Percentiles rank a stretch among this genome's conserved stretches.
phyloP scores from a whole-genome alignment of 2,329 filamentous ascomycete genomes.

The Fusarium foetens region DNA sequence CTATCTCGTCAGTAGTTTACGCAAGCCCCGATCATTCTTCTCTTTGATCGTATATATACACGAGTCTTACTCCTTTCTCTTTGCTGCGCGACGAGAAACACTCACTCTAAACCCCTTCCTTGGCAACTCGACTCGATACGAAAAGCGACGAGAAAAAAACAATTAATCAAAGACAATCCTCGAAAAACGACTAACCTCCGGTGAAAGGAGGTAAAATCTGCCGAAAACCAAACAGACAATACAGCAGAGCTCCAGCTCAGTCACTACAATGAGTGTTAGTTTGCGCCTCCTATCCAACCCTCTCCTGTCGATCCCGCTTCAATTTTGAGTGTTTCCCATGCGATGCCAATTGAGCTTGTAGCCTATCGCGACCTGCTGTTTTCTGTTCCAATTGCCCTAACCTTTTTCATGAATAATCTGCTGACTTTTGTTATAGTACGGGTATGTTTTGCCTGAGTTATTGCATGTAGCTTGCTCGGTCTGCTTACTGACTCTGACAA shows the following conservation, averaged over 20 bases:
- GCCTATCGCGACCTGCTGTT: background rate
- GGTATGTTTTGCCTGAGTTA: constrained; percentile 55
- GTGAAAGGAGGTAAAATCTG: background rate
- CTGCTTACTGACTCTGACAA: constrained; percentile 46
- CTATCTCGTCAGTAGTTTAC: background rate
- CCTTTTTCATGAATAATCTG: background rate
- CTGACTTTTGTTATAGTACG: constrained; percentile 55
- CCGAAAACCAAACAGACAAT: constrained; percentile 1
- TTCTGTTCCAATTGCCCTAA: background rate
- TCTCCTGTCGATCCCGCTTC: constrained; percentile 22
- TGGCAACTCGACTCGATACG: constrained; percentile 16
- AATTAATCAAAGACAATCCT: constrained; percentile 13
- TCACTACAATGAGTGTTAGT: constrained; percentile 48
- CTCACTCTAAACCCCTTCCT: constrained; percentile 9
- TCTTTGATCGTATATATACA: constrained; percentile 9
- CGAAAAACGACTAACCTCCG: background rate
- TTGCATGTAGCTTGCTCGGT: background rate
- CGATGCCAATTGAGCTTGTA: constrained; percentile 3
- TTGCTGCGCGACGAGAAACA: constrained; percentile 45
- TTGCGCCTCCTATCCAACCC: constrained; percentile 28
- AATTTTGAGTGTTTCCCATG: background rate
- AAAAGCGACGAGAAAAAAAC: constrained; percentile 6
- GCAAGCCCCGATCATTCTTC: constrained; percentile 8
- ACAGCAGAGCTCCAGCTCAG: constrained; percentile 25
- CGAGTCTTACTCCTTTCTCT: constrained; percentile 32